A percentile compares a stretch with the other conserved stretches of the same genome.
Conservation (phyloP, 2,329 filamentous ascomycete species). For the Myriosclerotinia curreyana region DNA sequence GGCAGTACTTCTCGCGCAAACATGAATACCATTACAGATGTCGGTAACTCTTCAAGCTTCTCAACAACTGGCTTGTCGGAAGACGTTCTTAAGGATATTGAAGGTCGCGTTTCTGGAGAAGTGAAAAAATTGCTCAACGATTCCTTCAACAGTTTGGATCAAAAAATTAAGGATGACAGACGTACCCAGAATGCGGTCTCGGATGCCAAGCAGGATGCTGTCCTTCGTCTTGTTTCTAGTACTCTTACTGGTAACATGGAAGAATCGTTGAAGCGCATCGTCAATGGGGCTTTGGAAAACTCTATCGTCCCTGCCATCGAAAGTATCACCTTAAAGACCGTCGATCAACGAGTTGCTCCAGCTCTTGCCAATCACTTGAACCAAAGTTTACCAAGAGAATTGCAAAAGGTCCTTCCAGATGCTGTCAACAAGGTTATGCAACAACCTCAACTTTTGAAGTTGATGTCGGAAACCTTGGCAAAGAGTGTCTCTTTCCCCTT, state of each 20-base stretch:
- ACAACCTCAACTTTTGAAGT: slow-evolving; percentile 68
- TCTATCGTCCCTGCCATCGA: slow-evolving; percentile 73
- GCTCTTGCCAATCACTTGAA: slow-evolving; percentile 48
- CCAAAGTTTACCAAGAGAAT: slow-evolving; percentile 54
- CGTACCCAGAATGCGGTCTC: slow-evolving; percentile 60
- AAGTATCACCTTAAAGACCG: slow-evolving; percentile 53
- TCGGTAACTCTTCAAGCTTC: slow-evolving; percentile 20
- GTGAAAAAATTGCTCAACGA: slow-evolving; percentile 53
- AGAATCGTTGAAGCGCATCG: slow-evolving; percentile 44
- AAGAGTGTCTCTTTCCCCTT: slow-evolving; percentile 64
- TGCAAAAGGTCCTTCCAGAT: slow-evolving; percentile 67
- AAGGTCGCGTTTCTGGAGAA: slow-evolving; percentile 47
- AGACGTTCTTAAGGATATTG: slow-evolving; percentile 48
- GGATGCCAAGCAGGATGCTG: slow-evolving; percentile 64
- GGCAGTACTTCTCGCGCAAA: slow-evolving; percentile 30
- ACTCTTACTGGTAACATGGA: slow-evolving; percentile 70
- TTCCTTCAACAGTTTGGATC: slow-evolving; percentile 59
- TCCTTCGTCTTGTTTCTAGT: slow-evolving; percentile 64
- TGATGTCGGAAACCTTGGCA: slow-evolving; percentile 69
- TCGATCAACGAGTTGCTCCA: slow-evolving; percentile 69
- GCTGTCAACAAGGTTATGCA: slow-evolving; percentile 66
- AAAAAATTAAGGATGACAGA: slow-evolving; percentile 65
- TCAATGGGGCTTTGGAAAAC: slow-evolving; percentile 64
- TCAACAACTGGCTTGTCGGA: slow-evolving; percentile 42
- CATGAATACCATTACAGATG: slow-evolving; percentile 25